Evolutionary conservation across 805 yeast species (phyloP), one percentile per base, ranked within the genome.

Genomic region (Teunomyces cretensis): DNA sequence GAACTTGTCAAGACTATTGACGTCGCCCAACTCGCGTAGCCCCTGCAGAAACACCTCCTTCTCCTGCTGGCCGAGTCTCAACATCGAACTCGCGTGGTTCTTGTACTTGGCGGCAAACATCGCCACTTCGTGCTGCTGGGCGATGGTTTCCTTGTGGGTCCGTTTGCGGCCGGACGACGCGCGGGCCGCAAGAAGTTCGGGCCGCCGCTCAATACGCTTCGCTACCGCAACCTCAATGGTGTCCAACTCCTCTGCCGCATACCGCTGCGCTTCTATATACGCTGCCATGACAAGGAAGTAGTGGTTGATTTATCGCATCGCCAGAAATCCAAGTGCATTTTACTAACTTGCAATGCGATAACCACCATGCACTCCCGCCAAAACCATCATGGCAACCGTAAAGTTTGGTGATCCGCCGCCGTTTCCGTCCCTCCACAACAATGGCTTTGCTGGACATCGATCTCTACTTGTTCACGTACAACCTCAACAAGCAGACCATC

Each of bases 221-320:
- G 84, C 63, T 0, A 89, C 72, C 0, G 88, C 88, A 24, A 65
- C 55, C 55, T 91, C 95, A 3, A 92, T 75, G 2, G 79, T 65
- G 50, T 91, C 96, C 14, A 87, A 61, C 57, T 86, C 94, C 55
- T 84, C 89, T 6, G 80, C 53, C 14, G 60, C 47, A 12, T 58
- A 52, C 28, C 77, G 46, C 50, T 68, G 70, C 6, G 58, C 42
- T 49, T 72, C 76, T 40, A 70, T 56, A 17, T 62, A 35, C 28
- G 15, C 22, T n/a, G 35, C 35, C 33, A 30, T 30, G 9, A 8
- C 9, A 3, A 5, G 28, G 12, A 7, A 26, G 28, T 26, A 11
- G 9, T 4, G 9, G 9, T 26, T 4, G 28, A 9, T 11, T 26
- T 11, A 26, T 26, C 28, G 26, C 12, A 26, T 26, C 9, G 35